Evolutionary conservation across 2,329 filamentous ascomycete species (phyloP).

Genomic region (Xylaria sp.): DNA sequence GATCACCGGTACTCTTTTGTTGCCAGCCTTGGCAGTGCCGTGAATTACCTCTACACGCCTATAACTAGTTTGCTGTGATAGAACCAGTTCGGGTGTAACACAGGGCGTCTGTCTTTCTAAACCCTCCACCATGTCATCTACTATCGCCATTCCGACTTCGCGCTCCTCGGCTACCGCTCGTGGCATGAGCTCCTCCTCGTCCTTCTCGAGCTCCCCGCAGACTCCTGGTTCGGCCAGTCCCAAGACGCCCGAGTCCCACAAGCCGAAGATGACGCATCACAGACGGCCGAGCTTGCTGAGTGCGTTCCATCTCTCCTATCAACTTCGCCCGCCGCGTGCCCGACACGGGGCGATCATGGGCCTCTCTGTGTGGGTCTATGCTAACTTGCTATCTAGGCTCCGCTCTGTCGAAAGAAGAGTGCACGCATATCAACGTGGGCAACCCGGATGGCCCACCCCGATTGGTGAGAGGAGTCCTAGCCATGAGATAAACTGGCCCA

Average conservation of each 20-base stretch:
- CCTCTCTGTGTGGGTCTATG: constrained; percentile 31
- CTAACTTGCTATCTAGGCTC: constrained; percentile 63
- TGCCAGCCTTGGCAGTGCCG: constrained; percentile 15
- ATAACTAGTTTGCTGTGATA: constrained; percentile 9
- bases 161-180: constrained; percentile 52
- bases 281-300: constrained; percentile 72
- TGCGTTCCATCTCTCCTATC: constrained; percentile 51
- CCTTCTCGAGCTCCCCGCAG: constrained; percentile 67
- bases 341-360: constrained; percentile 22
- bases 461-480: constrained; percentile 63
- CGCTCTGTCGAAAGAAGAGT: constrained; percentile 78
- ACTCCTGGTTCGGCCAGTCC: constrained; percentile 56
- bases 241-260: constrained; percentile 56
- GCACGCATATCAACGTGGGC: constrained; percentile 83
- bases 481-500: background rate
- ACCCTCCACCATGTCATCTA: constrained; percentile 68
- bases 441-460: constrained; percentile 77
- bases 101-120: constrained; percentile 2
- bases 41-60: constrained; percentile 15
- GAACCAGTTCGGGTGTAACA: constrained; percentile 1
- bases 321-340: background rate
- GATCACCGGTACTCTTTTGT: constrained; percentile 17
- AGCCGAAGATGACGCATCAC: constrained; percentile 60
- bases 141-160: constrained; percentile 73
- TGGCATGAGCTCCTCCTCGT: constrained; percentile 63